Conservation (phyloP, 805 yeast genomes). For the Suhomyces emberorum region DNA sequence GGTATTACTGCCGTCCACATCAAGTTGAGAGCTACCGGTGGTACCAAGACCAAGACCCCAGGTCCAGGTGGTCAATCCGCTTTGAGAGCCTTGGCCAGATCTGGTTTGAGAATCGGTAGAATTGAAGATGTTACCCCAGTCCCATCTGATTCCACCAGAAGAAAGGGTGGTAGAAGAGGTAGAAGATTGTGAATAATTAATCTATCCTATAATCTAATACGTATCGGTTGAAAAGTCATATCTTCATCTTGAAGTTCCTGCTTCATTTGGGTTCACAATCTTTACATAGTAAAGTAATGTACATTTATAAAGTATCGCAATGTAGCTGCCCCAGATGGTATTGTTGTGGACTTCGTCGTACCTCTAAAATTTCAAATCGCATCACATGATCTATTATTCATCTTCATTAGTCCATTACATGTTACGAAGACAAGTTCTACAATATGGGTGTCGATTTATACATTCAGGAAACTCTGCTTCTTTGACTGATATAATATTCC, state of each 20-base stretch:
- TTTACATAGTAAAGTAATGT: constrained; percentile 6
- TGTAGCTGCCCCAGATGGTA: too few relatives aligned
- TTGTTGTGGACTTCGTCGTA: not conserved
- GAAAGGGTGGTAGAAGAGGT: constrained; percentile 99
- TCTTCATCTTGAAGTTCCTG: constrained; percentile 1
- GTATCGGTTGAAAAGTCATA: constrained; percentile 2
- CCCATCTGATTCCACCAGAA: constrained; percentile 99
- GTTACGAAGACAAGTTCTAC: not conserved
- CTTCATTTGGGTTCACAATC: not conserved
- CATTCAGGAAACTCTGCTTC: too few relatives aligned
- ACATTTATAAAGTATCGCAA: constrained; percentile 5
- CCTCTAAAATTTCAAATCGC: not conserved
- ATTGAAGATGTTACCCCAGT: constrained; percentile 99
- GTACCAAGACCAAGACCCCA: constrained; percentile 99
- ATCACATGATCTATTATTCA: not conserved
- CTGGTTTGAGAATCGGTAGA: constrained; percentile 99
- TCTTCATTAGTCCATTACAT: too few relatives aligned
- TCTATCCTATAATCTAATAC: constrained; percentile 1
- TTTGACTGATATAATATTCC: too few relatives aligned
- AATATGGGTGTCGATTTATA: not conserved
- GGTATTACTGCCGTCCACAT: constrained; percentile 99
- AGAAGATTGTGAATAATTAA: constrained; percentile 78
- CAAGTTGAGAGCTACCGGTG: constrained; percentile 99
- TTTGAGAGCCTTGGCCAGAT: constrained; percentile 98
- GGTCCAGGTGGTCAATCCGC: constrained; percentile 99